phyloP scores from a whole-genome alignment of 306 rosid genomes.

The Biancaea sappan region DNA sequence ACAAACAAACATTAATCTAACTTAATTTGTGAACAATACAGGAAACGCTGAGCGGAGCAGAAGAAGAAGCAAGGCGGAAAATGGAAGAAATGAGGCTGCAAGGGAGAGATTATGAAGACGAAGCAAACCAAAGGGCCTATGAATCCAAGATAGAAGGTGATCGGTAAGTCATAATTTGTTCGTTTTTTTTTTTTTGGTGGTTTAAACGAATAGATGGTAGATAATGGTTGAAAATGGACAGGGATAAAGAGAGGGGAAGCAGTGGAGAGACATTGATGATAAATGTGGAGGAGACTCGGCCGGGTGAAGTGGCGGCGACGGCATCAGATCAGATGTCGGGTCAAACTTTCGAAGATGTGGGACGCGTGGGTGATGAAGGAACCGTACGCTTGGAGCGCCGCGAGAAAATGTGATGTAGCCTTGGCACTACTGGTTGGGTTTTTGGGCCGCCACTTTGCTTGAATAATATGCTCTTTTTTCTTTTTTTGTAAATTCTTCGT shows the following conservation, averaged over 20 bases:
- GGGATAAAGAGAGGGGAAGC: background rate
- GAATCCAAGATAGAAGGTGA: slow-evolving; percentile 16
- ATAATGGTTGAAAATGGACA: background rate
- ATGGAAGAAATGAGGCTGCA: slow-evolving; percentile 53
- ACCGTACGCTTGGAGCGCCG: slow-evolving; percentile 47
- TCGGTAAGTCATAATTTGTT: background rate
- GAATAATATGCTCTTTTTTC: background rate
- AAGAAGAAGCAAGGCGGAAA: slow-evolving; percentile 48
- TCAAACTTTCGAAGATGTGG: slow-evolving; percentile 50
- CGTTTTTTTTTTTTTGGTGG: too few relatives aligned
- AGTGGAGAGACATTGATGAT: slow-evolving; percentile 38
- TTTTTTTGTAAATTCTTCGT: background rate
- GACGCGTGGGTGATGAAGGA: slow-evolving; percentile 48
- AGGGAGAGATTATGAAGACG: slow-evolving; percentile 33
- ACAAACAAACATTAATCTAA: too few relatives aligned
- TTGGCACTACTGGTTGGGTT: background rate
- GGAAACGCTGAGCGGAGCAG: slow-evolving; percentile 53
- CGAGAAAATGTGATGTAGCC: slow-evolving; percentile 46
- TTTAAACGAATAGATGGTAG: background rate
- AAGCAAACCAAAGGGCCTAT: slow-evolving; percentile 14
- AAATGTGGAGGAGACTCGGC: slow-evolving; percentile 46
- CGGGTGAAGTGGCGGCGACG: slow-evolving; percentile 53
- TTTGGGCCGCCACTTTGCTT: background rate
- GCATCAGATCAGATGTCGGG: slow-evolving; percentile 43
- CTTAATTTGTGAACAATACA: slow-evolving; percentile 31